Evolutionary conservation across 169 alveolate species (phyloP).

Genomic region (Toxoplasma gondii): DNA sequence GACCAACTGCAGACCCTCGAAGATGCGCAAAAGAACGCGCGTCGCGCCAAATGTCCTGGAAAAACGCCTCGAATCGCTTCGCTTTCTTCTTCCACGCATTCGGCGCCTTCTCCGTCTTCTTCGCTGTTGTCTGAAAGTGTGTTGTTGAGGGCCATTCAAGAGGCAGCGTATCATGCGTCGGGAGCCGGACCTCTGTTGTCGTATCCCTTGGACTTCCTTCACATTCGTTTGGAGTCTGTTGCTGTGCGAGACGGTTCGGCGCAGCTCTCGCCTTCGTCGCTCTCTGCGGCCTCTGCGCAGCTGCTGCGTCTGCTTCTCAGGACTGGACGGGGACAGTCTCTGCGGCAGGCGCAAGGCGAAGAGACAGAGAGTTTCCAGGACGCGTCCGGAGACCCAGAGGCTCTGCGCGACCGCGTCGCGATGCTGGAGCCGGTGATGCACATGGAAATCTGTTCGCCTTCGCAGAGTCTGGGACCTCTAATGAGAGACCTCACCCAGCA

Average conservation of each 20-base stretch:
- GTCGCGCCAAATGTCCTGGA: not conserved
- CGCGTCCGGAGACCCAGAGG: not conserved
- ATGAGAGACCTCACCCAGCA: slow-evolving; percentile 38
- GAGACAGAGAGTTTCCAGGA: no score
- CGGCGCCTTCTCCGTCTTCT: not conserved
- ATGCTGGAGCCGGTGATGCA: slow-evolving; percentile 41
- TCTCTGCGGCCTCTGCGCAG: slow-evolving; percentile 40
- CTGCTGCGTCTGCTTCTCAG: slow-evolving; percentile 24
- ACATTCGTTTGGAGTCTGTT: not conserved
- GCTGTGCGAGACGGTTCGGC: not conserved
- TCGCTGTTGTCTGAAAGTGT: not conserved
- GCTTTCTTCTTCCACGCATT: not conserved
- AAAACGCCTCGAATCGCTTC: not conserved
- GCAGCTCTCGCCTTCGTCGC: not conserved
- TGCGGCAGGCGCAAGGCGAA: not conserved
- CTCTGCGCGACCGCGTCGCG: not conserved
- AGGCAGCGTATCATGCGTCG: not conserved
- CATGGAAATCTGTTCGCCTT: slow-evolving; percentile 26
- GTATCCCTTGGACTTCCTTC: slow-evolving; percentile 16
- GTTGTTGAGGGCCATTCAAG: slow-evolving; percentile 5
- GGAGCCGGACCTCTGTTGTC: slow-evolving; percentile 23
- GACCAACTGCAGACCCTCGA: no score
- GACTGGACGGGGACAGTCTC: not conserved
- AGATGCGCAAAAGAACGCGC: not conserved
- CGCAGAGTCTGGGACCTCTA: not conserved